These are phyloP conservation scores for Pseudogymnoascus sp. DNA, from an alignment of 2,329 filamentous ascomycete genomes.

Conservation along the genomic window DNA sequence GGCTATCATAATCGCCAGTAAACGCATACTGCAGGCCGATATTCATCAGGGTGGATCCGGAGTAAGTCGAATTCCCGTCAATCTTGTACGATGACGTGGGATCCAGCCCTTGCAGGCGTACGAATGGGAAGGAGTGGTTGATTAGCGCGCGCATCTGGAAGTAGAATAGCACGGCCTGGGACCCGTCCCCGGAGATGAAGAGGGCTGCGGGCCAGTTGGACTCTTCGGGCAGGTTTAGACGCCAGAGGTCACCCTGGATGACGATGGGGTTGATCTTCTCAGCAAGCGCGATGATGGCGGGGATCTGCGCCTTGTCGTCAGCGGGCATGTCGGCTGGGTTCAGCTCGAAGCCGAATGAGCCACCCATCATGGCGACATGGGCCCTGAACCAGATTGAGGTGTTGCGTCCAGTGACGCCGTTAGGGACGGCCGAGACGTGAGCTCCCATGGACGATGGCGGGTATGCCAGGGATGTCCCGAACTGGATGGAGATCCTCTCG, in stretches of 20 bases:
- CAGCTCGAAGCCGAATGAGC: conserved; percentile 59
- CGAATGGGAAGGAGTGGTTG: neutral
- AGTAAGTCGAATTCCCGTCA: neutral
- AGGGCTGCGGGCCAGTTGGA: conserved; percentile 57
- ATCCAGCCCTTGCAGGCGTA: neutral
- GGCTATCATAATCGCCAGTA: neutral
- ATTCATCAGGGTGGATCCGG: neutral
- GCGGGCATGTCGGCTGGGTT: conserved; percentile 45
- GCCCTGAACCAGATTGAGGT: conserved; percentile 53
- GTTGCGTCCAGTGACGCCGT: conserved; percentile 47
- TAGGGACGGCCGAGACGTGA: conserved; percentile 56
- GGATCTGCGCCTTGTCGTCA: conserved; percentile 47
- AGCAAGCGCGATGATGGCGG: conserved; percentile 45
- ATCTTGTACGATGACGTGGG: neutral
- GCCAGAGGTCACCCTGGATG: conserved; percentile 51
- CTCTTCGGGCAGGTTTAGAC: conserved; percentile 49
- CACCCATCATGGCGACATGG: conserved; percentile 63
- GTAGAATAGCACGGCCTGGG: neutral
- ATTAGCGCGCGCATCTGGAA: neutral
- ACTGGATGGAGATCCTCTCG: conserved; percentile 54
- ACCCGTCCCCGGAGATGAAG: conserved; percentile 48
- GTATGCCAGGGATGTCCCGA: conserved; percentile 57
- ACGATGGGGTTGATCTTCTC: conserved; percentile 53
- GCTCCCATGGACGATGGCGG: conserved; percentile 58
- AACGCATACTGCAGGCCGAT: neutral